Evolutionary conservation across 805 yeast genomes (phyloP).

Genomic region (Starmera pachycereana): DNA sequence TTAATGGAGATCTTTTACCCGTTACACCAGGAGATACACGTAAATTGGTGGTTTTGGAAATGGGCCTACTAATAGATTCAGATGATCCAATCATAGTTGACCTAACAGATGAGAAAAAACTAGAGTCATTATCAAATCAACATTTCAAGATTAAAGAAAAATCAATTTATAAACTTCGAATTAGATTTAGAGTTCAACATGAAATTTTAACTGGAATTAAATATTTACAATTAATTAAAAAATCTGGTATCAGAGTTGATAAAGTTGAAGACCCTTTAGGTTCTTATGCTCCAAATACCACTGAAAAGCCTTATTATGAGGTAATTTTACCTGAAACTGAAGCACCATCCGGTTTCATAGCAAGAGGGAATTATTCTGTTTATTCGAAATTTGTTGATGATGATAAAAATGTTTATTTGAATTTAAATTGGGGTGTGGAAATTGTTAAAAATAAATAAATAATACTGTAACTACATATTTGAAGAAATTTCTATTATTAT

Average conservation of each 20-base stretch:
- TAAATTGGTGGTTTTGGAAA: constrained; percentile 68
- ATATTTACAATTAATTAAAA: constrained; percentile 75
- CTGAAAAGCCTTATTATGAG: constrained; percentile 68
- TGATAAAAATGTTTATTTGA: constrained; percentile 64
- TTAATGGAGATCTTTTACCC: constrained; percentile 49
- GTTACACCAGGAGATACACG: constrained; percentile 59
- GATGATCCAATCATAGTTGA: constrained; percentile 62
- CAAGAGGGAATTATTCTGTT: constrained; percentile 80
- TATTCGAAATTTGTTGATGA: constrained; percentile 79
- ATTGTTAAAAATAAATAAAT: constrained; percentile 46
- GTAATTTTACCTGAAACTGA: constrained; percentile 56
- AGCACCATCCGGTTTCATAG: constrained; percentile 85
- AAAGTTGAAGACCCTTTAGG: constrained; percentile 84
- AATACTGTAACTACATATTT: not conserved
- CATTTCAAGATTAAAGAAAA: constrained; percentile 73
- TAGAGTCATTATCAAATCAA: constrained; percentile 48
- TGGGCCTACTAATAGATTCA: constrained; percentile 61
- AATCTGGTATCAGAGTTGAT: constrained; percentile 81
- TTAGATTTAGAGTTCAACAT: constrained; percentile 78
- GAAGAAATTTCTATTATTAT: too few species aligned
- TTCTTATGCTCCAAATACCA: constrained; percentile 82
- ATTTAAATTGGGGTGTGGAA: constrained; percentile 78
- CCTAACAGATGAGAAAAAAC: constrained; percentile 49
- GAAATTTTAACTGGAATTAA: constrained; percentile 86
- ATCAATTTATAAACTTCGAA: constrained; percentile 57